Percentiles rank a stretch among this genome's conserved stretches.
phyloP scores from a whole-genome alignment of 331 rosid species.

The Erythrophleum ivorense region DNA sequence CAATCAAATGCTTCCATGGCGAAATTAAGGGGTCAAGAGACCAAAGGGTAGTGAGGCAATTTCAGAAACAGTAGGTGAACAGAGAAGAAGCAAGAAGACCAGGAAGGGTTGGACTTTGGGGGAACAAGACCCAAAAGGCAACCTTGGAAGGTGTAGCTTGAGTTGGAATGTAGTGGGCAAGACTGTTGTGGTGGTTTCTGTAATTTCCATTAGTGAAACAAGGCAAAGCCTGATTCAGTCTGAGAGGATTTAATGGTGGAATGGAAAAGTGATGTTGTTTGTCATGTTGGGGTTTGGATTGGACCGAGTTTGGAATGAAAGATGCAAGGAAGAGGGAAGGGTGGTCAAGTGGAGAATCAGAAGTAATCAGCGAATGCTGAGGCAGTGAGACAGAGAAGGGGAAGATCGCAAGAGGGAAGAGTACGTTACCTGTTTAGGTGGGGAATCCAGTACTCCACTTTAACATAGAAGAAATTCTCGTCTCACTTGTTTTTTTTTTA shows the following conservation, averaged over 20 bases:
- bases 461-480: constrained; percentile 28
- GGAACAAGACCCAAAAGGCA: constrained; percentile 36
- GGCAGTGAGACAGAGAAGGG: constrained; percentile 14
- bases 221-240: not conserved
- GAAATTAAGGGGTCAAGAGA: constrained; percentile 8
- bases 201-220: constrained; percentile 37
- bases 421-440: not conserved
- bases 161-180: not conserved
- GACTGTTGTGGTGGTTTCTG: not conserved
- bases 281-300: constrained; percentile 38
- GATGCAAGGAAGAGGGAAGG: constrained; percentile 35
- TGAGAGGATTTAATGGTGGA: constrained; percentile 19
- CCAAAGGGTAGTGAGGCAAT: not conserved
- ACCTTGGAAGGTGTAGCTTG: constrained; percentile 27
- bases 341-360: constrained; percentile 17
- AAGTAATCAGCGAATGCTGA: constrained; percentile 33
- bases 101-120: constrained; percentile 5
- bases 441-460: constrained; percentile 2
- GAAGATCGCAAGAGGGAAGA: constrained; percentile 29
- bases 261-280: constrained; percentile 24
- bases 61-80: constrained; percentile 24
- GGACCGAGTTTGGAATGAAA: constrained; percentile 20
- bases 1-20: constrained; percentile 56
- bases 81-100: not conserved
- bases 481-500: too few species aligned